These are phyloP conservation scores for Alternaria angustiovoidea DNA, from an alignment of 2,329 filamentous ascomycete genomes.

Conservation along the genomic window DNA sequence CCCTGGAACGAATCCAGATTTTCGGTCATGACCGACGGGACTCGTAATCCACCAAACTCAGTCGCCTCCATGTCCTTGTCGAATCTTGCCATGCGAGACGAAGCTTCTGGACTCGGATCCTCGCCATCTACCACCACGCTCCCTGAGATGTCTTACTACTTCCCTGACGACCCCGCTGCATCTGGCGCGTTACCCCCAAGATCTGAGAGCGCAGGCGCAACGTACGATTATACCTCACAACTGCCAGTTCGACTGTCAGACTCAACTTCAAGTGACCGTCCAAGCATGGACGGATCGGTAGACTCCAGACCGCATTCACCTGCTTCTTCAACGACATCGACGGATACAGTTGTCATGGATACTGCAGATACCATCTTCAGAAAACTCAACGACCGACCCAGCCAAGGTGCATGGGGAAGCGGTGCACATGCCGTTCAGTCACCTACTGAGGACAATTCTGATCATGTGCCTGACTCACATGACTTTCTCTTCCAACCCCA, in stretches of 20 bases:
- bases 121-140: constrained; percentile 35
- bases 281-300: constrained; percentile 16
- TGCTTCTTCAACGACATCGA: constrained; percentile 30
- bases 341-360: constrained; percentile 34
- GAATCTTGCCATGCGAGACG: constrained; percentile 15
- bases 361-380: constrained; percentile 39
- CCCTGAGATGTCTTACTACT: constrained; percentile 39
- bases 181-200: constrained; percentile 25
- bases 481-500: constrained; percentile 37
- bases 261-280: constrained; percentile 13
- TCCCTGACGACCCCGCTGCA: constrained; percentile 31
- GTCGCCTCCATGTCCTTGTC: constrained; percentile 33
- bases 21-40: constrained; percentile 36
- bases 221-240: constrained; percentile 8
- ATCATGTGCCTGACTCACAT: constrained; percentile 37
- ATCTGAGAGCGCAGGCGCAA: neutral
- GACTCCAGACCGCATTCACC: constrained; percentile 29
- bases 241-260: constrained; percentile 11
- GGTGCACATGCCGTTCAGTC: constrained; percentile 20
- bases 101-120: constrained; percentile 9
- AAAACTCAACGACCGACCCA: constrained; percentile 35
- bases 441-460: constrained; percentile 15
- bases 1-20: constrained; percentile 28
- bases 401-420: constrained; percentile 26
- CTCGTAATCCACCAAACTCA: constrained; percentile 42